Percentiles rank a stretch among this genome's conserved stretches.
phyloP scores from a whole-genome alignment of 352 stramenopile species.

The Salisapilia sapeloensis region DNA sequence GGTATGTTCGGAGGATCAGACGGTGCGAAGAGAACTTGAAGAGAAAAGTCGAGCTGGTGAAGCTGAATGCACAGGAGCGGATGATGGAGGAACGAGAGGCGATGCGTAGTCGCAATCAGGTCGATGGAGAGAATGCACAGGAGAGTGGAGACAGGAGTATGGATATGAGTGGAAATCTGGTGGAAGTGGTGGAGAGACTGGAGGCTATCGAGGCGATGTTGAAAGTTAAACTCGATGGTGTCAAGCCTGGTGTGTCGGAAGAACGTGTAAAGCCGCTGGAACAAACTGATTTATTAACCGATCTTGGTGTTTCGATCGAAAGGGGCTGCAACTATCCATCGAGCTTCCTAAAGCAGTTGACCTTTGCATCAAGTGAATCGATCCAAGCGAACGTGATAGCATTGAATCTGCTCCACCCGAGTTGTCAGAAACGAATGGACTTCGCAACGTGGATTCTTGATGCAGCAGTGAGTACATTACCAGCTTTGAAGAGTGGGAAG shows the following conservation, averaged over 20 bases:
- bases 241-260: background rate
- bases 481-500: constrained; percentile 3
- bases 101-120: constrained; percentile 19
- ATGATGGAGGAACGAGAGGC: constrained; percentile 32
- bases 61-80: background rate
- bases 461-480: too few species aligned
- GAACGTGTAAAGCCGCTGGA: background rate
- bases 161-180: too few species aligned
- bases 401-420: constrained; percentile 1
- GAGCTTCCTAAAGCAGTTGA: too few species aligned
- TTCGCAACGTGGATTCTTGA: constrained; percentile 3
- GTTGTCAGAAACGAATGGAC: constrained; percentile 1
- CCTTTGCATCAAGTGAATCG: too few species aligned
- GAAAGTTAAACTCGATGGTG: constrained; percentile 1
- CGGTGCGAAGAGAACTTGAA: constrained; percentile 10
- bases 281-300: too few species aligned
- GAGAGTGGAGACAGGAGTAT: too few species aligned
- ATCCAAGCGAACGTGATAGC: background rate
- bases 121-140: constrained; percentile 38
- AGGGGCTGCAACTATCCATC: too few species aligned
- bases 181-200: constrained; percentile 31
- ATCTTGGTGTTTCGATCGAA: too few species aligned
- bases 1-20: constrained; percentile 18
- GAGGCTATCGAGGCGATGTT: constrained; percentile 15
- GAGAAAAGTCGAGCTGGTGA: constrained; percentile 7